A percentile compares a stretch with the other conserved stretches of the same genome.
phyloP scores from a whole-genome alignment of 1,139 yeast species.

The Taphrina communis region DNA sequence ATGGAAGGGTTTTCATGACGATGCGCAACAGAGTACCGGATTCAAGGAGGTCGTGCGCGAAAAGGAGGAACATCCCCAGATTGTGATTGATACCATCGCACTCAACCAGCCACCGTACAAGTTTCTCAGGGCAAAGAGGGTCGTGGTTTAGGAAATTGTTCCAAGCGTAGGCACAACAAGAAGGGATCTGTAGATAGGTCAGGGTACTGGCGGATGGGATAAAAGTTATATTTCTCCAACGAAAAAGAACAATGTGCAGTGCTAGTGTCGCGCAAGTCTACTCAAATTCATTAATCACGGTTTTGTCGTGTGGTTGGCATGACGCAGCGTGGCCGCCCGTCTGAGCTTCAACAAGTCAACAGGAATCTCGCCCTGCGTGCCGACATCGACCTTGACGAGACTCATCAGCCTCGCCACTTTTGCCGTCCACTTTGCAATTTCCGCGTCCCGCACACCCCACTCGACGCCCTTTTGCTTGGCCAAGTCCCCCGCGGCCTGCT shows the following conservation, averaged over 20 bases:
- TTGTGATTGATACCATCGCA: conserved; percentile 34
- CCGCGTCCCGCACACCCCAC: conserved; percentile 40
- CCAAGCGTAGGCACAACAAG: neutral
- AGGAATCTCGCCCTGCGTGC: conserved; percentile 24
- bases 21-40: conserved; percentile 49
- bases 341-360: conserved; percentile 27
- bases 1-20: conserved; percentile 51
- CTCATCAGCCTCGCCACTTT: conserved; percentile 32
- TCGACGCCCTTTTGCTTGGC: conserved; percentile 39
- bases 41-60: conserved; percentile 44
- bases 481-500: conserved; percentile 38
- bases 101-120: conserved; percentile 29
- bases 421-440: conserved; percentile 33
- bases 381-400: conserved; percentile 25
- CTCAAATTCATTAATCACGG: too few species aligned
- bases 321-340: conserved; percentile 4
- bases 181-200: neutral
- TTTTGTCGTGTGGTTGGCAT: too few species aligned
- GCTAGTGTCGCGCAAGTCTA: too few species aligned
- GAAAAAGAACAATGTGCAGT: too few species aligned
- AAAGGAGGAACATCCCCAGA: conserved; percentile 30
- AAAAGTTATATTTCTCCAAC: neutral
- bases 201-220: neutral
- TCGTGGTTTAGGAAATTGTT: neutral
- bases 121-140: conserved; percentile 18